These are phyloP conservation scores for Excoecaria cochinchinensis DNA, from an alignment of 345 rosid species.

Conservation along the genomic window DNA sequence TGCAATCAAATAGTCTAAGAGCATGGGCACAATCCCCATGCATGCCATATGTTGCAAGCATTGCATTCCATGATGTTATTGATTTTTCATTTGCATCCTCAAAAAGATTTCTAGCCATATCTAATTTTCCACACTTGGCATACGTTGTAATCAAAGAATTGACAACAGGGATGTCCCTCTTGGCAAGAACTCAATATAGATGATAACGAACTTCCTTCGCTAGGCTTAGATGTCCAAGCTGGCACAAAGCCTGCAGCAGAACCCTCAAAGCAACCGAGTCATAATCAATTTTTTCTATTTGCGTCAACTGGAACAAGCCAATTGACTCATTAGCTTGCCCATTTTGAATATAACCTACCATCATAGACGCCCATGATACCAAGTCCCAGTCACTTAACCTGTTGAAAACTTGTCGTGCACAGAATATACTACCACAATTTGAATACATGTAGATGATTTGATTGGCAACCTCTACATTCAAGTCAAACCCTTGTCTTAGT, in stretches of 20 bases:
- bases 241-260: constrained; percentile 31
- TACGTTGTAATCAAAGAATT: no score
- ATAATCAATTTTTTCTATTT: constrained; percentile 22
- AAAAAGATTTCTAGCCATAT: no score
- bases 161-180: no score
- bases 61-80: no score
- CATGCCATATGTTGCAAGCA: no score
- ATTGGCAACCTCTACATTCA: constrained; percentile 30
- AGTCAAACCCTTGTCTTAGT: constrained; percentile 19
- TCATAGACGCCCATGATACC: constrained; percentile 36
- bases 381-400: constrained; percentile 28
- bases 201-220: constrained; percentile 32
- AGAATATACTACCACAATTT: constrained; percentile 22
- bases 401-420: constrained; percentile 27
- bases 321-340: constrained; percentile 28
- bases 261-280: constrained; percentile 28
- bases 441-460: constrained; percentile 31
- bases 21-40: no score
- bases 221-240: constrained; percentile 28
- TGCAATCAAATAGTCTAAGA: no score
- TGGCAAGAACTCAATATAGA: no score
- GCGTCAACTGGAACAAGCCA: constrained; percentile 27
- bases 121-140: no score
- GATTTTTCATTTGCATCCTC: no score
- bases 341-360: constrained; percentile 25